Conservation (phyloP, 345 rosid genomes). For the Cardiospermum halicacabum region DNA sequence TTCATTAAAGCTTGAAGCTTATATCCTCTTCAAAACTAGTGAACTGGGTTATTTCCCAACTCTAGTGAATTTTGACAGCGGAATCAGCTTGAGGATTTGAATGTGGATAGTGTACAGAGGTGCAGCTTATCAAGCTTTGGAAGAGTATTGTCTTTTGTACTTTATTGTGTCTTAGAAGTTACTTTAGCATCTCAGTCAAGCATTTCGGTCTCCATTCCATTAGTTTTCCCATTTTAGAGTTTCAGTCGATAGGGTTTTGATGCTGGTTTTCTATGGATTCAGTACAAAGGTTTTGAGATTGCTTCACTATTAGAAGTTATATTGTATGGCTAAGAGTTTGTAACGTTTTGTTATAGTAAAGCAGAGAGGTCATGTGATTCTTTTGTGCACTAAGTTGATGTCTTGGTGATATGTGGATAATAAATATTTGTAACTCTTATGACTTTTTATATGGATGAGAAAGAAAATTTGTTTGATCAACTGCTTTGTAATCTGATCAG, state of each 20-base stretch:
- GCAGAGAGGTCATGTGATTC: slow-evolving; percentile 4
- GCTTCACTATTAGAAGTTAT: not conserved
- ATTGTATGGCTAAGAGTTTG: slow-evolving; percentile 1
- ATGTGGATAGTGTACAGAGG: slow-evolving; percentile 18
- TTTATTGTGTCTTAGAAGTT: slow-evolving; percentile 4
- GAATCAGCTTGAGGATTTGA: slow-evolving; percentile 5
- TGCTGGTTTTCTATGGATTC: slow-evolving; percentile 17
- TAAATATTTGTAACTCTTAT: slow-evolving; percentile 2
- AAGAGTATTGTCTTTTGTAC: slow-evolving; percentile 1
- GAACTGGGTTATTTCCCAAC: slow-evolving; percentile 1
- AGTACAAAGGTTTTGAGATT: slow-evolving; percentile 11
- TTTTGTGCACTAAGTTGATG: slow-evolving; percentile 13
- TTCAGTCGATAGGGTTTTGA: slow-evolving; percentile 6
- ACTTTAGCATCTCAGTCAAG: not conserved
- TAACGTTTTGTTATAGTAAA: not conserved
- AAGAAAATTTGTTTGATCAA: not conserved
- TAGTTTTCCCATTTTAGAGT: not conserved
- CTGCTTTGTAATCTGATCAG: not conserved
- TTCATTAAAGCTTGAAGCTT: slow-evolving; percentile 23
- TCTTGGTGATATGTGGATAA: slow-evolving; percentile 9
- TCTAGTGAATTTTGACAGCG: slow-evolving; percentile 11
- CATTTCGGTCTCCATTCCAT: not conserved
- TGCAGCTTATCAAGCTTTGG: slow-evolving; percentile 20
- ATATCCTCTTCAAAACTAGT: slow-evolving; percentile 10
- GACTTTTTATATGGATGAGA: not conserved